A percentile compares a stretch with the other conserved stretches of the same genome.
Evolutionary conservation across 2,329 filamentous ascomycete species (phyloP).

Genomic region (Sclerotinia minor): DNA sequence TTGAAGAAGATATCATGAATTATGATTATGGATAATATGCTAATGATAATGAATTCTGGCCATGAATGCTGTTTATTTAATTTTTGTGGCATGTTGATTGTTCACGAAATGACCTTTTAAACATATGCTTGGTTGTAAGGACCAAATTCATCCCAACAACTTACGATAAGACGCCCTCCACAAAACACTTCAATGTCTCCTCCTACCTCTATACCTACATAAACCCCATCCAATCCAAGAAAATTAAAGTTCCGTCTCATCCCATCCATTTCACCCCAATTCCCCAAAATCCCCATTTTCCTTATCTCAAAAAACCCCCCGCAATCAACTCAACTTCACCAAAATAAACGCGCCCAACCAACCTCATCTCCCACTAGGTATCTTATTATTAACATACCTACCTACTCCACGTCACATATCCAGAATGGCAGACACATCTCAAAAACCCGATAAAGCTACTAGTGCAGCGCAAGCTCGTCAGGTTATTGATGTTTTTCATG

Average conservation of each 20-base stretch:
- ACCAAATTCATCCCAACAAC: not conserved
- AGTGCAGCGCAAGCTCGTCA: conserved; percentile 76
- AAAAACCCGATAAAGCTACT: conserved; percentile 41
- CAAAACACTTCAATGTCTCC: not conserved
- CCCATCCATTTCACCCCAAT: too few species aligned
- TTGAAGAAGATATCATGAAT: not conserved
- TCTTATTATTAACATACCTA: not conserved
- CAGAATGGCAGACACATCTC: conserved; percentile 45
- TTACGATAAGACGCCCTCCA: not conserved
- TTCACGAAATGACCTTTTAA: not conserved
- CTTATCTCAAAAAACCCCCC: conserved; percentile 4
- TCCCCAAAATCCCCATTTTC: not conserved
- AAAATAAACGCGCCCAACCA: conserved; percentile 8
- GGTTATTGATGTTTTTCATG: conserved; percentile 78
- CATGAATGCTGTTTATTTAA: not conserved
- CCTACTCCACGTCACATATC: conserved; percentile 6
- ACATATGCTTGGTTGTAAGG: not conserved
- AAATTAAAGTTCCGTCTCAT: too few species aligned
- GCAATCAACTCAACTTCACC: conserved; percentile 10
- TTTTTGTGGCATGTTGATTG: not conserved
- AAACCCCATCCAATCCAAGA: not conserved
- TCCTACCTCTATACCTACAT: not conserved
- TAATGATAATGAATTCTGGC: conserved; percentile 3
- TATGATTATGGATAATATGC: not conserved
- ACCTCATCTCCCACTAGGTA: too few species aligned